Conservation (phyloP, 352 stramenopile species). For the Phytophthora cactorum region DNA sequence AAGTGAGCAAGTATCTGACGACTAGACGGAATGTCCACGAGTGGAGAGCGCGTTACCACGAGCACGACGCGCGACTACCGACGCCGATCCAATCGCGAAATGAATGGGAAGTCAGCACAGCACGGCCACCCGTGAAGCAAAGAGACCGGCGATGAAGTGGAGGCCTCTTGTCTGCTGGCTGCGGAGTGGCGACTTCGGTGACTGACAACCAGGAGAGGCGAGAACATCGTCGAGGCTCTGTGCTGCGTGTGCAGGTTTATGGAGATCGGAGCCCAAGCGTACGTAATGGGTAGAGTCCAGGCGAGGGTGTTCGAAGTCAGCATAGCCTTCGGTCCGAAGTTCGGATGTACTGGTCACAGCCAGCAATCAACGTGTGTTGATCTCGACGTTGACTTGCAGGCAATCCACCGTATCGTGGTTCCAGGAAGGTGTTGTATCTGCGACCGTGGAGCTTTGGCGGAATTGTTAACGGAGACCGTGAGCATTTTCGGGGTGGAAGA, state of each 20-base stretch:
- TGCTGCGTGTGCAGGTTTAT: slow-evolving; percentile 20
- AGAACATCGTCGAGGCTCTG: slow-evolving; percentile 6
- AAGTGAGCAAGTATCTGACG: background rate
- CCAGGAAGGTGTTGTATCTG: slow-evolving; percentile 1
- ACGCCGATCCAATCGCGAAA: slow-evolving; percentile 26
- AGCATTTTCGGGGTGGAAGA: slow-evolving; percentile 22
- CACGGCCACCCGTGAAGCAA: slow-evolving; percentile 5
- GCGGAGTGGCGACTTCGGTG: slow-evolving; percentile 12
- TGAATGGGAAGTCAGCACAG: slow-evolving; percentile 19
- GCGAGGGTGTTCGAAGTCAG: background rate
- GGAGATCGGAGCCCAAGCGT: slow-evolving; percentile 31
- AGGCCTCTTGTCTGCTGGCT: slow-evolving; percentile 30
- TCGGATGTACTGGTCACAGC: background rate
- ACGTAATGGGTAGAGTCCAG: slow-evolving; percentile 37
- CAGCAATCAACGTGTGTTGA: background rate
- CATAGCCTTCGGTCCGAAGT: background rate
- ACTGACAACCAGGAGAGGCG: slow-evolving; percentile 31
- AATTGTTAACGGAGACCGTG: slow-evolving; percentile 17
- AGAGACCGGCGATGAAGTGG: slow-evolving; percentile 4
- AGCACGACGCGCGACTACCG: slow-evolving; percentile 20
- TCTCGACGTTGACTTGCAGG: background rate
- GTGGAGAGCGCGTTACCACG: slow-evolving; percentile 9
- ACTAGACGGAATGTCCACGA: slow-evolving; percentile 12
- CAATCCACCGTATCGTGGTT: background rate
- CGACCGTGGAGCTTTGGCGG: background rate